Base-by-base conservation (phyloP, 768 basidiomycete genomes). In the Chalciporus chontae region DNA sequence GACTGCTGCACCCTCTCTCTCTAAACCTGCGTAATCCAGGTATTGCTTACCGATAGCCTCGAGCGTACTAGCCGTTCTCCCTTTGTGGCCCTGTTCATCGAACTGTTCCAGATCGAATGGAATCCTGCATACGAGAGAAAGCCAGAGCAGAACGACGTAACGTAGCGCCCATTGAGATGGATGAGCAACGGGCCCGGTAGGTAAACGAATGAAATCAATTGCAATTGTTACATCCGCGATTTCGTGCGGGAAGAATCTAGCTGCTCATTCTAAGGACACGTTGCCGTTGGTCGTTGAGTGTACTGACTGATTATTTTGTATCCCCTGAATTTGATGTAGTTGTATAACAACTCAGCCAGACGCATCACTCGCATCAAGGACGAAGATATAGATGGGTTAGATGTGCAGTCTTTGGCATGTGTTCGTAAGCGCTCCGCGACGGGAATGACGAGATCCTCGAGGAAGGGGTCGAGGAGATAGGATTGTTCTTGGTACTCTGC, bases 161-260 rank as follows among this genome's bases (percentile, higher is more conserved):
- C 92, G 85, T 45, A 92, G 66, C 19, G 86, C 71, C 96, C 96
- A 98, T 34, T 83, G 78, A 8, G 65, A 60, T 1, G 65, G 55
- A 42, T 69, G 66, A 48, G 74, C 64, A 13, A 69, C 71, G 10
- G 77, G 71, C 23, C 73, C 76, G 32, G 73, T 69, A 17, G 71
- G 72, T 31, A 73, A 59, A 29, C 73, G 70, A 59, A 90, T 77
- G 59, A 84, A 88, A 15, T 77, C 73, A 13, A 95, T 70, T 0
- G 85, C 87, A 43, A 90, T 77, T 0, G 83, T 78, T 4, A 98
- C 75, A 67, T 95, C 91, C 1, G 80, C 74, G 31, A 96, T 78
- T 61, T 92, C 86, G 63, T 97, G 95, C 37, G 95, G 95, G 63
- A 99, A 96, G 68, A 88, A 94, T 54, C 90, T 84, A 54, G 87